Conservation (phyloP, 768 basidiomycete species). For the Russula sp. region DNA sequence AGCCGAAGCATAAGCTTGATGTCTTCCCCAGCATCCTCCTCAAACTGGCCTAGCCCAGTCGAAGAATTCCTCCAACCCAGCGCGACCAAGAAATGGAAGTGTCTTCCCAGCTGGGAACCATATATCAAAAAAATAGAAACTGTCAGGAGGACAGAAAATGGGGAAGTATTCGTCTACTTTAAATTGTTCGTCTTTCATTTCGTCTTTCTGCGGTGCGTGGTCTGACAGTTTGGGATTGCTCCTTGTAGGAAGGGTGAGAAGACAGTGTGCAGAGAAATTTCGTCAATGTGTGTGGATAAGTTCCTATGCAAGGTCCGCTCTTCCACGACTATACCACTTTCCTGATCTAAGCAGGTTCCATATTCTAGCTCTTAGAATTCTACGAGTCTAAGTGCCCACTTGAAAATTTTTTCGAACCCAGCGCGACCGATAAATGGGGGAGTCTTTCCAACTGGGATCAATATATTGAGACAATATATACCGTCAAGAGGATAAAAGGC, state of each 20-base stretch:
- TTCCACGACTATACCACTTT: neutral
- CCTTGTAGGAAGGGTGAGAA: constrained; percentile 44
- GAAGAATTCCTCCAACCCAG: constrained; percentile 31
- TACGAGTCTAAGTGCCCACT: no score
- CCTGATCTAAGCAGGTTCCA: neutral
- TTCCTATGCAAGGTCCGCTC: constrained; percentile 54
- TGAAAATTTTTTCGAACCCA: constrained; percentile 28
- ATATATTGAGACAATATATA: constrained; percentile 61
- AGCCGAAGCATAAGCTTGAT: no score
- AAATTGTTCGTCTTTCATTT: constrained; percentile 58
- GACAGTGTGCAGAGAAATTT: constrained; percentile 51
- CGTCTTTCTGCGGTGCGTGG: constrained; percentile 1
- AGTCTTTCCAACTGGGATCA: constrained; percentile 59
- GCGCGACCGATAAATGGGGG: constrained; percentile 57
- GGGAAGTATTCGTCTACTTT: constrained; percentile 61
- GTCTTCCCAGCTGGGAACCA: constrained; percentile 58
- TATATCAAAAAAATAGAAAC: constrained; percentile 66
- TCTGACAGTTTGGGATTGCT: neutral
- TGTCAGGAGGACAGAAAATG: constrained; percentile 55
- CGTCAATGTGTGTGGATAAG: constrained; percentile 53
- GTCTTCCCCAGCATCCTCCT: constrained; percentile 25
- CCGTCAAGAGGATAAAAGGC: constrained; percentile 57
- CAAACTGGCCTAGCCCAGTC: constrained; percentile 34
- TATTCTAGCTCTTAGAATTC: no score
- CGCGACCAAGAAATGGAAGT: constrained; percentile 56